phyloP scores from a whole-genome alignment of 2,329 filamentous ascomycete species.

The Dothideomycetes sp. region DNA sequence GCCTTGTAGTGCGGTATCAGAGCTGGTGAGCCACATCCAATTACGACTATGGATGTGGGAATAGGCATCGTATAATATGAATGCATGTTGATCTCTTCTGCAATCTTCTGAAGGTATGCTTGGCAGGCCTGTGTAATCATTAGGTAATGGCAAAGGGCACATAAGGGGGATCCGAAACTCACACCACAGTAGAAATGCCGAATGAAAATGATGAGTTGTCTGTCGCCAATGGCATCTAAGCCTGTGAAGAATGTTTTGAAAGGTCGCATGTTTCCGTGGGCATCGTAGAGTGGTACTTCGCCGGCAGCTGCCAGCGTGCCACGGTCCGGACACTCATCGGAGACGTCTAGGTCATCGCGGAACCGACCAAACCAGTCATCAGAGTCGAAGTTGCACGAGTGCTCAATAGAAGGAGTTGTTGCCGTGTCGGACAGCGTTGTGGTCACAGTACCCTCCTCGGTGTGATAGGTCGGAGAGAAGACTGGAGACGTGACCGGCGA shows the following conservation, averaged over 20 bases:
- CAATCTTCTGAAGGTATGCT: constrained; percentile 24
- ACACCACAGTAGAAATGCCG: constrained; percentile 31
- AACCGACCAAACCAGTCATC: constrained; percentile 25
- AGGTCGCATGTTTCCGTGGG: constrained; percentile 45
- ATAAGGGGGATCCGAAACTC: constrained; percentile 3
- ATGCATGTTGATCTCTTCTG: constrained; percentile 21
- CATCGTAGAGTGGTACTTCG: constrained; percentile 44
- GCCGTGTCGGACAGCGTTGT: constrained; percentile 5
- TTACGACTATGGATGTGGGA: constrained; percentile 25
- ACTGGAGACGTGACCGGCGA: constrained; percentile 5
- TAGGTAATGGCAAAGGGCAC: not conserved
- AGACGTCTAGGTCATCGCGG: constrained; percentile 17
- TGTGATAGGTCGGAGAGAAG: too few relatives aligned
- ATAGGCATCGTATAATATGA: constrained; percentile 25
- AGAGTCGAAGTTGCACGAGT: constrained; percentile 11
- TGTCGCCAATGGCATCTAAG: constrained; percentile 23
- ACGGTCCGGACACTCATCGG: constrained; percentile 22
- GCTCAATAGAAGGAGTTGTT: constrained; percentile 2
- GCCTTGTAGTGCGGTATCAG: constrained; percentile 25
- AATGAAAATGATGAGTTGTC: constrained; percentile 29
- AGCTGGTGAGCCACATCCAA: constrained; percentile 25
- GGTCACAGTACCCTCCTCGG: too few relatives aligned
- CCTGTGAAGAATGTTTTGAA: constrained; percentile 55
- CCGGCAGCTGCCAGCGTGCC: constrained; percentile 20
- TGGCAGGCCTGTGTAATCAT: constrained; percentile 21